Conservation (phyloP, 129 eudicot genomes). For the Saposhnikovia divaricata region DNA sequence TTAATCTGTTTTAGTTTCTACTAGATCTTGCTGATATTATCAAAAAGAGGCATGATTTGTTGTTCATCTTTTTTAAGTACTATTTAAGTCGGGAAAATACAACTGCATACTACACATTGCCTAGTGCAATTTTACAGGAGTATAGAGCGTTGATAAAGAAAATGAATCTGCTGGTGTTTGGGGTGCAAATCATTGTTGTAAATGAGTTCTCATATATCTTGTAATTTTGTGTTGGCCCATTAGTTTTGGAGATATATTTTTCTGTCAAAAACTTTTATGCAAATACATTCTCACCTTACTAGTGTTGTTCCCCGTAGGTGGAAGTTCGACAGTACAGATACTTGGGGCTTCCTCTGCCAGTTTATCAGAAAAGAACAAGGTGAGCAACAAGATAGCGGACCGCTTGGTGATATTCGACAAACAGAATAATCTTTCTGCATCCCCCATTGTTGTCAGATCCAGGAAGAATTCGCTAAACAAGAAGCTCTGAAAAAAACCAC, state of each 20-base stretch:
- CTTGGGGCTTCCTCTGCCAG: slow-evolving; percentile 52
- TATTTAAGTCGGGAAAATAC: not conserved
- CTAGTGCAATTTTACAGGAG: not conserved
- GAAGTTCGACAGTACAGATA: slow-evolving; percentile 80
- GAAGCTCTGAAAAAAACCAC: slow-evolving; percentile 13
- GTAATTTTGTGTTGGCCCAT: not conserved
- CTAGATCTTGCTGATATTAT: not conserved
- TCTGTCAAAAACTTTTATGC: not conserved
- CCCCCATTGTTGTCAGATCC: slow-evolving; percentile 44
- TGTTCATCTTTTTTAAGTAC: not conserved
- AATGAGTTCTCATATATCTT: not conserved
- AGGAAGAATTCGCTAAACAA: slow-evolving; percentile 40
- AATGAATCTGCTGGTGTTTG: not conserved
- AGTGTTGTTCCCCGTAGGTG: slow-evolving; percentile 34
- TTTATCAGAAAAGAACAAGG: slow-evolving; percentile 15
- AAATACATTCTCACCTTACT: not conserved
- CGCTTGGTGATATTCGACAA: slow-evolving; percentile 26
- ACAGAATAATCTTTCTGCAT: slow-evolving; percentile 34
- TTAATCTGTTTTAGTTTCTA: not conserved
- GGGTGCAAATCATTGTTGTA: not conserved
- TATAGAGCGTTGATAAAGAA: not conserved
- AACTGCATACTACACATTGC: not conserved
- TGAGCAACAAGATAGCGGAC: slow-evolving; percentile 18
- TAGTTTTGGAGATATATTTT: not conserved
- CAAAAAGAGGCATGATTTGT: not conserved